Evolutionary conservation across 2,329 filamentous ascomycete species (phyloP).

Genomic region (Beauveria rudraprayagi): DNA sequence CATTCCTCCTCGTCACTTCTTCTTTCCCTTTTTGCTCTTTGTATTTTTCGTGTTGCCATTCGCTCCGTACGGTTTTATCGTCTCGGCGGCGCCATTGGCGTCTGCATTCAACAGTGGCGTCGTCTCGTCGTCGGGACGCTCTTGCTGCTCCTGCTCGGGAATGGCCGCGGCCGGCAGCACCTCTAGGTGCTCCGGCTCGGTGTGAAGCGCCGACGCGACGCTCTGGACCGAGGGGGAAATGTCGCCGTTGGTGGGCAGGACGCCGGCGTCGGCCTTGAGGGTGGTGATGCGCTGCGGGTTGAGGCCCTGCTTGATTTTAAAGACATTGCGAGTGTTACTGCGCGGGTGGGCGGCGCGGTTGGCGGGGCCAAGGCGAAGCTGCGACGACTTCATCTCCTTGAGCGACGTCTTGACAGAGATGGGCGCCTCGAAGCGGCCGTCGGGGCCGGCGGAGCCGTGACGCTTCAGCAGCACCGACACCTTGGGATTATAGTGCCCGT

Average conservation of each 20-base stretch:
- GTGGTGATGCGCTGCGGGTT: conserved; percentile 15
- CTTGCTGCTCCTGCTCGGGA: background rate
- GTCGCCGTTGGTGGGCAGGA: background rate
- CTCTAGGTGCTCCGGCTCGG: conserved; percentile 9
- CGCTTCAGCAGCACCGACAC: conserved; percentile 53
- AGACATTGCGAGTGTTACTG: conserved; percentile 51
- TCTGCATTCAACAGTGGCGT: conserved; percentile 23
- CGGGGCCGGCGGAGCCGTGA: conserved; percentile 45
- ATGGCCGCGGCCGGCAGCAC: conserved; percentile 13
- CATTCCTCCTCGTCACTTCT: conserved; percentile 19
- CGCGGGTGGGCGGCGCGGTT: conserved; percentile 57
- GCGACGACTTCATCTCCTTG: conserved; percentile 54
- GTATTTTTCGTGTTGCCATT: conserved; percentile 8
- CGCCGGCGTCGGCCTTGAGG: conserved; percentile 9
- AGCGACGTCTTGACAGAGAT: conserved; percentile 53
- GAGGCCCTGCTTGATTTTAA: conserved; percentile 55
- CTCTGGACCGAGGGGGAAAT: background rate
- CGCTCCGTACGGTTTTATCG: conserved; percentile 10
- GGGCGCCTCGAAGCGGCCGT: conserved; percentile 40
- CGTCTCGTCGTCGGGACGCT: conserved; percentile 17
- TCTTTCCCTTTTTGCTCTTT: conserved; percentile 28
- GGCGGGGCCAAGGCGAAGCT: conserved; percentile 58
- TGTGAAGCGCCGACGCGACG: conserved; percentile 1
- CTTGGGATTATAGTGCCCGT: conserved; percentile 36
- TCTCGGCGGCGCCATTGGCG: conserved; percentile 19